Conservation (phyloP, 306 rosid species). For the Fragaria vesca region DNA sequence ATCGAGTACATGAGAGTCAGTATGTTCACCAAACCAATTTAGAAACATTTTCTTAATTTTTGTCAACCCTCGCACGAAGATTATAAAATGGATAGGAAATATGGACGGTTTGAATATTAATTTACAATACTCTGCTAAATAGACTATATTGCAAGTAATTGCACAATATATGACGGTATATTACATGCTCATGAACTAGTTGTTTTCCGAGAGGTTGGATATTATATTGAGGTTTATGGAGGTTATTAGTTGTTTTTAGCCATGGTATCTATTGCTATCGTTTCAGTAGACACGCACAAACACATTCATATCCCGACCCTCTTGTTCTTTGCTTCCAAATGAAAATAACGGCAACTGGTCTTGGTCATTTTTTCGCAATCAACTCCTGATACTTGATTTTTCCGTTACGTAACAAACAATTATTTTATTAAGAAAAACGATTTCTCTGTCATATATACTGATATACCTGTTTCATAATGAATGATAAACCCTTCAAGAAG, state of each 20-base stretch:
- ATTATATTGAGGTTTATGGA: no score
- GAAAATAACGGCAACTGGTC: not conserved
- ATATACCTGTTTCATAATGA: no score
- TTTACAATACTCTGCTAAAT: not conserved
- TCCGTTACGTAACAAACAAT: not conserved
- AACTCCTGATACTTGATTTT: not conserved
- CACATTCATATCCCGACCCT: not conserved
- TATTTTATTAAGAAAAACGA: no score
- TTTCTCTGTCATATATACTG: no score
- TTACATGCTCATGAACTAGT: not conserved
- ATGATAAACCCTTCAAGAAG: no score
- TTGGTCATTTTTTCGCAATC: not conserved
- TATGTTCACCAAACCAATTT: slow-evolving; percentile 9
- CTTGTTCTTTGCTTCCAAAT: not conserved
- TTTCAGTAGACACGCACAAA: not conserved
- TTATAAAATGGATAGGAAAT: not conserved
- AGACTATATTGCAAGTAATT: not conserved
- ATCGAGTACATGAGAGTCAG: not conserved
- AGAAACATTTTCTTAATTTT: not conserved
- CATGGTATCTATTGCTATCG: no score
- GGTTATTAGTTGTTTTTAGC: no score
- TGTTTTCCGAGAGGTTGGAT: no score
- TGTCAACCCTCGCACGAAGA: slow-evolving; percentile 1
- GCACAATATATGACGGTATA: not conserved
- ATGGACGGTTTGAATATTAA: not conserved